phyloP scores from a whole-genome alignment of 352 stramenopile species.

The Phytophthora cactorum region DNA sequence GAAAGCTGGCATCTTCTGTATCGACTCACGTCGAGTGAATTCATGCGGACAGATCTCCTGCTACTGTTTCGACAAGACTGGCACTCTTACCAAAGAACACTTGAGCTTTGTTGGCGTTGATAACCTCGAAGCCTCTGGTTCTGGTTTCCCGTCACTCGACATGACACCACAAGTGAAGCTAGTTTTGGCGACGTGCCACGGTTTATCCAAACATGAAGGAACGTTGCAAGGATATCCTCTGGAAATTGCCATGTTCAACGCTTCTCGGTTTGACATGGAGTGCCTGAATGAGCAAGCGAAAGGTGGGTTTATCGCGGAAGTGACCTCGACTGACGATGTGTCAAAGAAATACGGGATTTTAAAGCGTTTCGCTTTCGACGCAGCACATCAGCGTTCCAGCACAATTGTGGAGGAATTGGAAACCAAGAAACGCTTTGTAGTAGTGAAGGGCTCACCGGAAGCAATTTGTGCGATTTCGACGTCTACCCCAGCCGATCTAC shows the following conservation, averaged over 20 bases:
- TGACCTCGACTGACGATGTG: slow-evolving; percentile 32
- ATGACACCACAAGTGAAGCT: slow-evolving; percentile 31
- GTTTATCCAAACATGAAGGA: slow-evolving; percentile 37
- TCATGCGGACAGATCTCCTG: slow-evolving; percentile 57
- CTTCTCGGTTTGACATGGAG: slow-evolving; percentile 36
- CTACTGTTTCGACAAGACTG: slow-evolving; percentile 78
- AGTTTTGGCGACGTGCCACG: slow-evolving; percentile 60
- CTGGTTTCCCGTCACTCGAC: slow-evolving; percentile 1
- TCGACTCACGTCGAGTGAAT: slow-evolving; percentile 56
- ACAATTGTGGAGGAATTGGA: slow-evolving; percentile 46
- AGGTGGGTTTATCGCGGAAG: neutral
- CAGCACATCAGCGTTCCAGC: slow-evolving; percentile 55
- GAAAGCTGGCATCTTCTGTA: slow-evolving; percentile 43
- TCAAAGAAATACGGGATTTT: slow-evolving; percentile 42
- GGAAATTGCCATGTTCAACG: slow-evolving; percentile 61
- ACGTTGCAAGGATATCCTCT: slow-evolving; percentile 52
- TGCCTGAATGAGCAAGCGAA: neutral
- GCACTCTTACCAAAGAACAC: slow-evolving; percentile 58
- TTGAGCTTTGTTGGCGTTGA: slow-evolving; percentile 52
- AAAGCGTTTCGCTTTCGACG: slow-evolving; percentile 64
- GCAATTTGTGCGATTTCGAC: slow-evolving; percentile 39
- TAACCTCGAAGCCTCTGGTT: neutral
- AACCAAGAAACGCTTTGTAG: slow-evolving; percentile 44
- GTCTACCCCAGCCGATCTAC: slow-evolving; percentile 54
- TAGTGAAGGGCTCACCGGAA: slow-evolving; percentile 69